Evolutionary conservation across 129 eudicot genomes (phyloP), one percentile per base, ranked within the genome.

Genomic region (Calendula officinalis): DNA sequence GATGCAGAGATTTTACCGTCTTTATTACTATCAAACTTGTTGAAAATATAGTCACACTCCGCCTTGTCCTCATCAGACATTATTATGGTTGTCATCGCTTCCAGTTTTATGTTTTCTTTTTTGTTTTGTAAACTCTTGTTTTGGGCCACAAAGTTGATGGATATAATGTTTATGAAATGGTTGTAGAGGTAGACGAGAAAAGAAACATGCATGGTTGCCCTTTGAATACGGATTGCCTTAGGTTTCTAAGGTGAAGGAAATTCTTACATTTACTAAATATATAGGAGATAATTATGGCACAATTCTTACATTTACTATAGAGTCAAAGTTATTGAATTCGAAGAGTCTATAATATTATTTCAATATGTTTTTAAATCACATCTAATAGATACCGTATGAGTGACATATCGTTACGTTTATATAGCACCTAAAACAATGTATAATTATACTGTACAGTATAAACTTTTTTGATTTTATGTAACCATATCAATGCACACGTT

Each of bases 1-100:
- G 77, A 4, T 1, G 95, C 36, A 5, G 97, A 86, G 45, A 90
- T 84, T 33, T 90, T 69, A 1, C 95, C 97, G 8, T 90, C 97
- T 7, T 95, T 95, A 53, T 86, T 81, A 11, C 77, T 74, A 62
- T 86, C 97, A 27, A 83, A 90, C 13, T 69, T 77, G 78, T 78
- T 78, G 77, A 90, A 90, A 46, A 90, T 82, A 3, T 78, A 64
- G 70, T 89, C 95, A n/a, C 82, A 76, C 37, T 78, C 88, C 3
- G 75, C 88, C 47, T 68, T 62, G 53, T 82, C 92, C 35, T 82
- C 87, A 4, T 66, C 82, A 22, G 82, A 84, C 94, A 85, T 89
- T 69, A 35, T 72, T 14, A 56, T 13, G 13, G 40, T 30, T 39
- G 39, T 33, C 54, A 41, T 12, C 33, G 33, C 8, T 56, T 68